Evolutionary conservation across 495 filamentous ascomycete species (phyloP).

Genomic region (Aspergillus taichungensis): DNA sequence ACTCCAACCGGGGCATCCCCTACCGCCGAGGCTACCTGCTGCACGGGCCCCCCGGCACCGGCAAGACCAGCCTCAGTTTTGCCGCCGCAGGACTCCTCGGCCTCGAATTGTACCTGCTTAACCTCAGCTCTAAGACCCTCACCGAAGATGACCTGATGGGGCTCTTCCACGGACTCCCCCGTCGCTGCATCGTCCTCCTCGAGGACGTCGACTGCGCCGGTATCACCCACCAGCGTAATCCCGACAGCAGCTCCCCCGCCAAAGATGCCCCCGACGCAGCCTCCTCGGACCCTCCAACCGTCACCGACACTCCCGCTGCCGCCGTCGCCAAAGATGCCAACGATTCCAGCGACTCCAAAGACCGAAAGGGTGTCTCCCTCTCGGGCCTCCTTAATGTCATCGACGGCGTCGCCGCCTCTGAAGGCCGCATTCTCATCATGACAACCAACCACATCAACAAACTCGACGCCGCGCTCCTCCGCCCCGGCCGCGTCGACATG

Average conservation of each 20-base stretch:
- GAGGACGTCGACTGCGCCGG: constrained; percentile 42
- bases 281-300: neutral
- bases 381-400: constrained; percentile 73
- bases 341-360: constrained; percentile 5
- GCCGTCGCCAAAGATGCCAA: constrained; percentile 1
- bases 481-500: constrained; percentile 72
- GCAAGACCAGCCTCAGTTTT: constrained; percentile 45
- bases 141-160: constrained; percentile 60
- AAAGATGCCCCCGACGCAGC: neutral
- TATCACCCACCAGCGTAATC: constrained; percentile 46
- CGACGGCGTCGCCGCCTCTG: constrained; percentile 68
- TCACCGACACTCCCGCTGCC: neutral
- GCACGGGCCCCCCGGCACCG: constrained; percentile 41
- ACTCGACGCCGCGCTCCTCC: constrained; percentile 66
- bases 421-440: constrained; percentile 76
- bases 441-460: constrained; percentile 74
- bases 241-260: neutral
- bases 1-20: constrained; percentile 56
- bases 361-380: constrained; percentile 43
- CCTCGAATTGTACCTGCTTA: constrained; percentile 39
- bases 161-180: constrained; percentile 53
- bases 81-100: constrained; percentile 36
- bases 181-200: constrained; percentile 38
- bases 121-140: constrained; percentile 31
- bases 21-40: constrained; percentile 42